Percentiles rank a stretch among this genome's conserved stretches.
Evolutionary conservation across 2,329 filamentous ascomycete genomes (phyloP).

Genomic region (Sclerotinia subarctica): DNA sequence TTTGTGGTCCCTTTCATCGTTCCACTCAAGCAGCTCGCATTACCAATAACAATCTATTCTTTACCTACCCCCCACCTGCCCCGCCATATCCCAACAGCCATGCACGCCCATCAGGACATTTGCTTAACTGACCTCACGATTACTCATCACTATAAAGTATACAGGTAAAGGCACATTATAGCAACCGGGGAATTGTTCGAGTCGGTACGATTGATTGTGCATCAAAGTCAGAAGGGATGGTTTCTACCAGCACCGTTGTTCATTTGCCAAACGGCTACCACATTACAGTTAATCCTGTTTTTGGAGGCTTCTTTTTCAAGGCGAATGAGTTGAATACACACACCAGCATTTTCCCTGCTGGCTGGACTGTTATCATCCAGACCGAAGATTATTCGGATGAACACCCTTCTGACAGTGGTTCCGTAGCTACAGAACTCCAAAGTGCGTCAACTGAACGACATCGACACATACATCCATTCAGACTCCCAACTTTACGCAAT

Average conservation of each 20-base stretch:
- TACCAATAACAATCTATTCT: not conserved
- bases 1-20: conserved; percentile 1
- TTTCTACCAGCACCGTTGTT: conserved; percentile 44
- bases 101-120: not conserved
- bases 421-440: conserved; percentile 36
- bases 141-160: not conserved
- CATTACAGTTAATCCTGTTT: conserved; percentile 78
- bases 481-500: conserved; percentile 67
- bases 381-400: conserved; percentile 49
- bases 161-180: not conserved
- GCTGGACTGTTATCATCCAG: conserved; percentile 86
- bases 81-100: not conserved
- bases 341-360: conserved; percentile 71
- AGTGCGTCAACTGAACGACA: conserved; percentile 32
- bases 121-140: not conserved
- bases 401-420: conserved; percentile 35
- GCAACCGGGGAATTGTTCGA: not conserved
- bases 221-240: conserved; percentile 26
- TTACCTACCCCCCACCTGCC: too few species aligned
- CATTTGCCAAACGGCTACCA: conserved; percentile 85
- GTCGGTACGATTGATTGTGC: not conserved
- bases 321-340: conserved; percentile 69
- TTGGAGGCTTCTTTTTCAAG: conserved; percentile 90
- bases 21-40: conserved; percentile 4
- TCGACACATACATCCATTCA: conserved; percentile 62